Evolutionary conservation across 495 filamentous ascomycete species (phyloP), one percentile per base, ranked within the genome.

Genomic region (Hamigera avellanea): DNA sequence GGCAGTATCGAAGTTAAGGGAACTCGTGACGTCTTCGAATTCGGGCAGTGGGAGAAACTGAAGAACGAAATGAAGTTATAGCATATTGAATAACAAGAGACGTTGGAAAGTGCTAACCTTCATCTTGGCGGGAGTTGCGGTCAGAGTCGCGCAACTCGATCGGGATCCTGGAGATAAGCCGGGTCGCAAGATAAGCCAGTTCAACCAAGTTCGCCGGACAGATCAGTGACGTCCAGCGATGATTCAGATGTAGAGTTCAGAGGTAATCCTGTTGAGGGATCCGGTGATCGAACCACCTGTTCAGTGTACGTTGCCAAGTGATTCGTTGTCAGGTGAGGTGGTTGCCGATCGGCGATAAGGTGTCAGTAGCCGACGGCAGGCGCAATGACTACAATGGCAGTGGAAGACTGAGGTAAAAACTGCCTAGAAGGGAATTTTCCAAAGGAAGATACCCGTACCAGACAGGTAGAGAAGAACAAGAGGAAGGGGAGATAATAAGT

Each of bases 21-120:
- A 81, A 53, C 76, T 80, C 19, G 85, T 86, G 40, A 99, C 80
- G 44, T 78, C 73, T 59, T 95, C 86, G 54, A 95, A 81, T 19
- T 86, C 78, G 49, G 75, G 81, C 28, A 94, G 69, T n/a, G 87
- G 86, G 40, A 96, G 75, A 60, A 85, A 96, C 93, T 95, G 46
- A 39, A 40, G 10, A 14, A 32, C 18, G 10, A 2, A 14, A 33
- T 13, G 27, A 35, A 21, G 21, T 21, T 14, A 47, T 8, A 48
- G 39, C 36, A 33, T 30, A 41, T 42, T 43, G 36, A 36, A 9
- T 9, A 54, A 36, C n/a, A 14, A 3, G 16, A 1, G 17, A 21
- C 14, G 21, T 19, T n/a, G 12, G 14, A 9, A 35, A 16, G 28
- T 9, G 13, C 23, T 26, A 14, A 56, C 52, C 44, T 56, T 56